A percentile compares a stretch with the other conserved stretches of the same genome.
Conservation (phyloP, 306 rosid species). For the Castanea crenata region DNA sequence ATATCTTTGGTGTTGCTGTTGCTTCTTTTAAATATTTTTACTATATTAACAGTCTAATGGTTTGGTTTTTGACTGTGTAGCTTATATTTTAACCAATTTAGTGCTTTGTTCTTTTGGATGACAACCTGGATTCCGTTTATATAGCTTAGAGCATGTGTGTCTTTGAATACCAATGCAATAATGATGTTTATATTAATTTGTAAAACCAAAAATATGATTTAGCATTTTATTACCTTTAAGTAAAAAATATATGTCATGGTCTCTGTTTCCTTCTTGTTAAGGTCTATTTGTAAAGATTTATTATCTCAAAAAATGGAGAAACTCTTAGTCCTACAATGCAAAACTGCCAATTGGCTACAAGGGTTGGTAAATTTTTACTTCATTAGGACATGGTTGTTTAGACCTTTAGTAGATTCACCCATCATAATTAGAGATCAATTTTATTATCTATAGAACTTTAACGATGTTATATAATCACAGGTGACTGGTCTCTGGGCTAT, state of each 20-base stretch:
- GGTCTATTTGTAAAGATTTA: not conserved
- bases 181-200: not conserved
- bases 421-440: not conserved
- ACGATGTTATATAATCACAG: conserved; percentile 35
- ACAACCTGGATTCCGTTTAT: not conserved
- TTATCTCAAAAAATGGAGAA: not conserved
- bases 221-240: not conserved
- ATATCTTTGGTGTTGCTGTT: not conserved
- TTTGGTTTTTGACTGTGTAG: not conserved
- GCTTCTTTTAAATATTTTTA: not conserved
- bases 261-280: conserved; percentile 2
- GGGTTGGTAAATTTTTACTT: not conserved
- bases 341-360: not conserved
- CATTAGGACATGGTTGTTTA: not conserved
- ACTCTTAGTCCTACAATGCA: not conserved
- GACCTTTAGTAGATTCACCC: not conserved
- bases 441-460: conserved; percentile 2
- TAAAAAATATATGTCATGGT: not conserved
- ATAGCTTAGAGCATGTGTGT: not conserved
- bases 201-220: not conserved
- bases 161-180: not conserved
- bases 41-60: not conserved
- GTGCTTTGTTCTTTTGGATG: not conserved
- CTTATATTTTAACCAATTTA: not conserved
- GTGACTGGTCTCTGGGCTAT: conserved; percentile 74